phyloP scores from a whole-genome alignment of 1,284 basidiomycete species.

The Leccinum subrobustum region DNA sequence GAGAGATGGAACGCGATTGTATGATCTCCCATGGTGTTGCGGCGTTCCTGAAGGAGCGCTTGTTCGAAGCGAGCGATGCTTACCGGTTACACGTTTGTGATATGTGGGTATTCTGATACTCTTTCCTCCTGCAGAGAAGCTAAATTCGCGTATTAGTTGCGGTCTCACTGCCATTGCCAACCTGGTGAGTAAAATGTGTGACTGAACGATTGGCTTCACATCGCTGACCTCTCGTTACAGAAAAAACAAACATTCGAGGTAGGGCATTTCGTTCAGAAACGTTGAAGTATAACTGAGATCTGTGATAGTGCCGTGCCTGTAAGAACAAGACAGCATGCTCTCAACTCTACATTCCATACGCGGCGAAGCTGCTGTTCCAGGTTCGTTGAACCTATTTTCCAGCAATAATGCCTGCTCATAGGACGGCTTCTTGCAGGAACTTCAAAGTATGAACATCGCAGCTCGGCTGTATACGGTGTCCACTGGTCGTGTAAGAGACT shows the following conservation, averaged over 20 bases:
- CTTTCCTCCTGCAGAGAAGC: not conserved
- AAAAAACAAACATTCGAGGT: constrained; percentile 87
- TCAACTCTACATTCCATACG: constrained; percentile 89
- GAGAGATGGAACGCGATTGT: constrained; percentile 99
- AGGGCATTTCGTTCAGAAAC: constrained; percentile 6
- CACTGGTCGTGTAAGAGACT: constrained; percentile 76
- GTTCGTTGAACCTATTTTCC: constrained; percentile 37
- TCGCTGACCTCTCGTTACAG: constrained; percentile 34
- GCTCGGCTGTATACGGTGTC: constrained; percentile 81
- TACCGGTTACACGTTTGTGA: constrained; percentile 96
- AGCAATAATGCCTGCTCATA: not conserved
- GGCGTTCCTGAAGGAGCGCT: constrained; percentile 92
- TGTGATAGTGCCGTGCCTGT: constrained; percentile 75
- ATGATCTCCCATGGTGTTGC: constrained; percentile 99
- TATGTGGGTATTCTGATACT: constrained; percentile 58
- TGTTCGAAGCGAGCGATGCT: constrained; percentile 94
- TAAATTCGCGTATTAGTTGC: constrained; percentile 53
- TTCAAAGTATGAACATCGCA: constrained; percentile 92
- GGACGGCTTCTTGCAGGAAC: constrained; percentile 52
- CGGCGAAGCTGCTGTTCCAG: constrained; percentile 91
- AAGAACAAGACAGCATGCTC: constrained; percentile 95
- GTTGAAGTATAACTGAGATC: constrained; percentile 3
- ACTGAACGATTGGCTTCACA: constrained; percentile 3
- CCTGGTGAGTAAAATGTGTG: constrained; percentile 51
- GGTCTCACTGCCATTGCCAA: constrained; percentile 95